These are phyloP conservation scores for Schwanniomyces vanrijiae DNA, from an alignment of 805 yeast genomes.

Conservation along the genomic window DNA sequence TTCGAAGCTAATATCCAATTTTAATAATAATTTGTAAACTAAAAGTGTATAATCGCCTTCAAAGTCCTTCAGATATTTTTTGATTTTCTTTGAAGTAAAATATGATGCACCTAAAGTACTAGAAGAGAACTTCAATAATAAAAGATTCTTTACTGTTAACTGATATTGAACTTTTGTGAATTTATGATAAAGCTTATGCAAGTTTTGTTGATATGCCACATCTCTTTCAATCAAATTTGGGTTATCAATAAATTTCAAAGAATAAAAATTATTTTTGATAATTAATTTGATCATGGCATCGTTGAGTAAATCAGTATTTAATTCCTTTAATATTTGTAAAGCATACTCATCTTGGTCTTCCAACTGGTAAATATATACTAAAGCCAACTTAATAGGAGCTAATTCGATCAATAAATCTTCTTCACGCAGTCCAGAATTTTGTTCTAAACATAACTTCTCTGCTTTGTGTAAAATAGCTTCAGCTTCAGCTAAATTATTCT, in stretches of 20 bases:
- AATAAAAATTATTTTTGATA: slow-evolving; percentile 44
- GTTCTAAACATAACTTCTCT: slow-evolving; percentile 36
- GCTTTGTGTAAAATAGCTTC: slow-evolving; percentile 48
- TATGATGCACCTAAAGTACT: slow-evolving; percentile 36
- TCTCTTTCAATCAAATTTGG: slow-evolving; percentile 31
- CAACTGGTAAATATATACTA: slow-evolving; percentile 51
- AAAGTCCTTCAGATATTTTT: slow-evolving; percentile 18
- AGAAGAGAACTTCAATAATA: slow-evolving; percentile 39
- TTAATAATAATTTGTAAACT: slow-evolving; percentile 28
- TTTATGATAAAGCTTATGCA: slow-evolving; percentile 31
- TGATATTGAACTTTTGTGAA: slow-evolving; percentile 39
- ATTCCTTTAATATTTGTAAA: slow-evolving; percentile 30
- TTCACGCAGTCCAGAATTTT: slow-evolving; percentile 38
- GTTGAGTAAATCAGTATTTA: slow-evolving; percentile 27
- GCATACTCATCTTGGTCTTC: slow-evolving; percentile 36
- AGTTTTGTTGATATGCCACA: slow-evolving; percentile 32
- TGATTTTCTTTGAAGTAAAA: slow-evolving; percentile 18
- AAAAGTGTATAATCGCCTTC: slow-evolving; percentile 32
- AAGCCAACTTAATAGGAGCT: slow-evolving; percentile 62
- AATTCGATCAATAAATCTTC: slow-evolving; percentile 52
- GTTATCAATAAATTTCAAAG: slow-evolving; percentile 26
- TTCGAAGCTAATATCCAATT: slow-evolving; percentile 24
- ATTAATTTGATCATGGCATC: slow-evolving; percentile 44
- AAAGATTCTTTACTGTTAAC: slow-evolving; percentile 43
- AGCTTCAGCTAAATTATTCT: slow-evolving; percentile 39